A percentile compares a stretch with the other conserved stretches of the same genome.
phyloP scores from a whole-genome alignment of 768 basidiomycete genomes.

The Suillus subluteus region DNA sequence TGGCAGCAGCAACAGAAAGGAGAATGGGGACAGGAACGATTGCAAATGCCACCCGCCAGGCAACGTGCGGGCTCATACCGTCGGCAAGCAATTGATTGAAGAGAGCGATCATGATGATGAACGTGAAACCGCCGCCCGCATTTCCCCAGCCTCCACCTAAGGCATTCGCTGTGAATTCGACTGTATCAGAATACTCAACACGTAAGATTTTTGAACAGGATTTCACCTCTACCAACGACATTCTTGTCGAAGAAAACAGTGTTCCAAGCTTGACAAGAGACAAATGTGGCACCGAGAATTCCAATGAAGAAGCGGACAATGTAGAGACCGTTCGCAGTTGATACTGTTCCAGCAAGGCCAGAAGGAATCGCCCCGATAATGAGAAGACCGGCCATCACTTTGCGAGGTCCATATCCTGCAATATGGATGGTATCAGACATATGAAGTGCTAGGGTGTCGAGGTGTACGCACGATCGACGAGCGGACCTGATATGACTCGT shows the following conservation, averaged over 20 bases:
- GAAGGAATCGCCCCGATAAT: slow-evolving; percentile 61
- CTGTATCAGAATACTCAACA: background rate
- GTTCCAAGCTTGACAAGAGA: slow-evolving; percentile 65
- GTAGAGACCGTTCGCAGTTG: slow-evolving; percentile 44
- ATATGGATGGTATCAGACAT: slow-evolving; percentile 3
- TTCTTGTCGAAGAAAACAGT: slow-evolving; percentile 61
- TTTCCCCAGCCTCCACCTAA: slow-evolving; percentile 61
- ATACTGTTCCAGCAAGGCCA: slow-evolving; percentile 56
- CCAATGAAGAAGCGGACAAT: slow-evolving; percentile 60
- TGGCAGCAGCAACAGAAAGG: slow-evolving; percentile 43
- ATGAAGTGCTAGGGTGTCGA: background rate
- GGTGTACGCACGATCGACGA: slow-evolving; percentile 43
- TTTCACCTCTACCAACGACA: slow-evolving; percentile 41
- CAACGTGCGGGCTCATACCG: slow-evolving; percentile 42
- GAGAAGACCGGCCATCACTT: slow-evolving; percentile 57
- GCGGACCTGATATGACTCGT: slow-evolving; percentile 51
- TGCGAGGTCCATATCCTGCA: slow-evolving; percentile 50
- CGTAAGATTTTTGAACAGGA: background rate
- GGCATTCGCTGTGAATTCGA: slow-evolving; percentile 46
- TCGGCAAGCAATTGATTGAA: slow-evolving; percentile 42
- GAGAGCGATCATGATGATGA: slow-evolving; percentile 58
- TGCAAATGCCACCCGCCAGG: slow-evolving; percentile 61
- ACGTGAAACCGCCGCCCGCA: slow-evolving; percentile 51
- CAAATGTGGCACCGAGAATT: slow-evolving; percentile 62
- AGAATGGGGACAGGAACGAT: slow-evolving; percentile 60